Evolutionary conservation across 2,329 filamentous ascomycete species (phyloP).

Genomic region (Hypomyces rosellus): DNA sequence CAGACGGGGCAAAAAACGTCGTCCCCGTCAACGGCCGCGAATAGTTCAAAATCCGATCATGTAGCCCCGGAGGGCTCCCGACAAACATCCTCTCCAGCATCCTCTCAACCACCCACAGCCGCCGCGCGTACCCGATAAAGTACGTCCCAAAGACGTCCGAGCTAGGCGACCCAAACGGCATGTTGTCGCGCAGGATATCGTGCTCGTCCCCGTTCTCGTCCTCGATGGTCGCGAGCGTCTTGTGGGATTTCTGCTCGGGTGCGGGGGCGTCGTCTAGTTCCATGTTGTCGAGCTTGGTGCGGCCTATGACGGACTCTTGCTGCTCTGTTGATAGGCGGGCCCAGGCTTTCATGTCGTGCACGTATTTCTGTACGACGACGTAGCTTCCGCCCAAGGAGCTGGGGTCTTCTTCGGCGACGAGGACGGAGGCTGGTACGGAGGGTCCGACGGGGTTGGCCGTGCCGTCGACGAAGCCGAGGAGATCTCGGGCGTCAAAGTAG

Average conservation of each 20-base stretch:
- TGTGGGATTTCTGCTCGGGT: conserved; percentile 45
- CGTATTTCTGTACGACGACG: conserved; percentile 53
- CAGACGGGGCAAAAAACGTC: conserved; percentile 45
- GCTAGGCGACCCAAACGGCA: conserved; percentile 52
- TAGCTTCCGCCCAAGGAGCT: conserved; percentile 45
- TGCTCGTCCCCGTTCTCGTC: conserved; percentile 45
- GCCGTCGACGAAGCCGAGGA: conserved; percentile 55
- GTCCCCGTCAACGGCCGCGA: conserved; percentile 46
- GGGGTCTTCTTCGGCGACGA: conserved; percentile 36
- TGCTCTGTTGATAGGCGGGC: conserved; percentile 38
- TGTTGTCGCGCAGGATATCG: conserved; percentile 51
- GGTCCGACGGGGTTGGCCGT: conserved; percentile 51
- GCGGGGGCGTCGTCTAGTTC: conserved; percentile 46
- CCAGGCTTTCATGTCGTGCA: conserved; percentile 47
- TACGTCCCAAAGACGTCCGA: conserved; percentile 50
- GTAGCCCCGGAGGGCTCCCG: conserved; percentile 44
- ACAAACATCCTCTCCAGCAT: conserved; percentile 55
- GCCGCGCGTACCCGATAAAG: conserved; percentile 49
- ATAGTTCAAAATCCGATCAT: conserved; percentile 51
- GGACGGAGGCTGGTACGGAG: conserved; percentile 34
- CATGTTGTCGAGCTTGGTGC: conserved; percentile 53
- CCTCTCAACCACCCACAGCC: conserved; percentile 50
- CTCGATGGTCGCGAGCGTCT: conserved; percentile 47
- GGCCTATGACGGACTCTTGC: conserved; percentile 51
- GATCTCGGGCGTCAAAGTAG: conserved; percentile 53